Base-by-base conservation (phyloP, 371 early-diverging fungal genomes). In the Mucor mucedo region DNA sequence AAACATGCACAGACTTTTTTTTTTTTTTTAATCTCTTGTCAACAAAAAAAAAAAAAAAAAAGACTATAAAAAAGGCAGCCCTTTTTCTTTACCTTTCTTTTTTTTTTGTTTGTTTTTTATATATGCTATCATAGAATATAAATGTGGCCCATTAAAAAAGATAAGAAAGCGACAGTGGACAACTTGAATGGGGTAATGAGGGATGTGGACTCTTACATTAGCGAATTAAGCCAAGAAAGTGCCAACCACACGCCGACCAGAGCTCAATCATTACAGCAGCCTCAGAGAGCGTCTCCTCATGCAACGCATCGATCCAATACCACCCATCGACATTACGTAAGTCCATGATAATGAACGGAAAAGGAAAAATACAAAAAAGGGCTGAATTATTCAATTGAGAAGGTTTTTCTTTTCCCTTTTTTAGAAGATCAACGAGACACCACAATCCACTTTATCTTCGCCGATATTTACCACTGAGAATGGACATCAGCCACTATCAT, bases 191-290 rank as follows among this genome's bases (percentile, higher is more conserved):
- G 53, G 1, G 42, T 69, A 9, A 66, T 66, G 67, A 55, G 55
- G 33, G 71, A 67, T 44, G 71, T 70, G 7, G 63, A 70, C 40
- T 50, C 63, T 30, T 70, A 55, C 49, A 67, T 70, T 45, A 45
- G 54, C 40, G 71, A 70, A 50, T 16, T 67, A 8, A 48, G 52
- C 52, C 33, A 56, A 28, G 57, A 66, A 11, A 52, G 11, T 40
- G 21, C 21, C 21, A 21, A 21, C 21, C 41, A 44, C 29, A 58
- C 49, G 29, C 56, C 63, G 1, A 42, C 49, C 13, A 28, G 65
- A 10, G 39, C 60, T 30, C 45, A 53, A 33, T 65, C 65, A 48
- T 38, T 65, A 14, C 67, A 66, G 44, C 49, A 54, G 28, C 59
- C 53, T 28, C 50, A 50, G 28, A 41, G 42, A 35, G 41, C 39